Base-by-base conservation (phyloP, 495 filamentous ascomycete genomes). In the Darksidea phi region DNA sequence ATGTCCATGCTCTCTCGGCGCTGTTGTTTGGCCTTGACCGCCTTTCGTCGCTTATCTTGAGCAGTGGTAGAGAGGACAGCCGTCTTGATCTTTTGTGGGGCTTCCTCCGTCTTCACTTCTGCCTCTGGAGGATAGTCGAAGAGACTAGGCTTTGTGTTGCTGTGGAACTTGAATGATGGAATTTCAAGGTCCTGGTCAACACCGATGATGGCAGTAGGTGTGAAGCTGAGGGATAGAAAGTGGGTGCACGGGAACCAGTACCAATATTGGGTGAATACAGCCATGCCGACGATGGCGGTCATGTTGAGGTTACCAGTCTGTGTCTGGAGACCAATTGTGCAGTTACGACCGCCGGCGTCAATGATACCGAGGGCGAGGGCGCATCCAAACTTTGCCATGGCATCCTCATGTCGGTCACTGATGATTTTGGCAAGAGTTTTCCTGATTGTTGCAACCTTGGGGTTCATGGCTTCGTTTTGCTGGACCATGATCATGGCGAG, bases 241-340 rank as follows among this genome's bases (percentile, higher is more conserved):
- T 97, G 95, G 23, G 94, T 96, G 66, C 97, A 85, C 48, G 95
- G 95, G 84, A 99, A 99, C 95, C 95, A 99, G 77, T 99, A 99
- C 95, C 95, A 99, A 77, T 99, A 99, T 73, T 99, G 95, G 6
- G 90, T 94, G 77, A 99, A 99, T 25, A 99, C 88, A 41, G 91
- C 91, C 84, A 96, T 96, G 61, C 95, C 95, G 20, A 99, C 92
- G 58, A 97, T 94, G 57, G 89, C 95, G 17, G 90, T 83, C 90
- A 97, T 94, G 78, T 97, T 97, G 61, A 99, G 81, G 67, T 96
- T 99, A 56, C 95, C 95, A 0, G 94, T 96, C 77, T 95, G 93
- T 1, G 95, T 99, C 72, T 97, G 94, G 2, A 99, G 80, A 46
- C 92, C 91, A 62, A 99, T 97, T 13, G 95, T 96, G 80, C 94